Conservation (phyloP, 805 yeast genomes). For the Lachancea thermotolerans region DNA sequence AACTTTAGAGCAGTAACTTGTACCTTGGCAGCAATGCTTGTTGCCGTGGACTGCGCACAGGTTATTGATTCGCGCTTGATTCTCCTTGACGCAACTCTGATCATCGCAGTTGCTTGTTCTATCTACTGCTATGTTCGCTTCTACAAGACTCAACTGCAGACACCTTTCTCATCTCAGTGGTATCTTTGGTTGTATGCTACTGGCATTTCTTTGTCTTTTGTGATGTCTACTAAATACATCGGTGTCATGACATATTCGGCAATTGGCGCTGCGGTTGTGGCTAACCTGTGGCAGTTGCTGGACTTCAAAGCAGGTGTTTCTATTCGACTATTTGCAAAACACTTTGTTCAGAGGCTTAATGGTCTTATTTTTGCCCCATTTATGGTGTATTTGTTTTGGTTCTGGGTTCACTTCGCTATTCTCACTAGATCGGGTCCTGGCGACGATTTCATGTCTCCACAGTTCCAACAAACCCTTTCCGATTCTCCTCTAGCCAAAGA, state of each 20-base stretch:
- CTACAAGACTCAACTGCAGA: constrained; percentile 53
- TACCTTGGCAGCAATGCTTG: constrained; percentile 65
- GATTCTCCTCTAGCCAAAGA: constrained; percentile 73
- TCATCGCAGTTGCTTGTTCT: constrained; percentile 75
- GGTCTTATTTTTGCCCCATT: constrained; percentile 76
- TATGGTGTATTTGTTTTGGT: constrained; percentile 78
- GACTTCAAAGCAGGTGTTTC: constrained; percentile 65
- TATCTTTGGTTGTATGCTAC: constrained; percentile 81
- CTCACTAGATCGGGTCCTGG: constrained; percentile 91
- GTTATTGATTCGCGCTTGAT: constrained; percentile 86
- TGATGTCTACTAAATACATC: constrained; percentile 91
- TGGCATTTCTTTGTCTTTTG: constrained; percentile 82
- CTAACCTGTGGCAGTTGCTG: constrained; percentile 83
- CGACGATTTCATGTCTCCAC: constrained; percentile 88
- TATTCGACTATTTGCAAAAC: constrained; percentile 50
- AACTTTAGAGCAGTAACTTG: constrained; percentile 75
- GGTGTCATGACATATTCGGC: constrained; percentile 89
- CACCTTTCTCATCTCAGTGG: constrained; percentile 70
- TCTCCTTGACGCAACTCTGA: constrained; percentile 82
- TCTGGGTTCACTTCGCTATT: constrained; percentile 81
- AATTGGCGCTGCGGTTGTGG: constrained; percentile 77
- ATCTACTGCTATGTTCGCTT: constrained; percentile 74
- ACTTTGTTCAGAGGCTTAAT: constrained; percentile 66
- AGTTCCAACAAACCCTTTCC: constrained; percentile 85
- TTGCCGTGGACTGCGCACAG: constrained; percentile 85